Conservation (phyloP, 257 asterid genomes). For the Orobanche coerulescens region DNA sequence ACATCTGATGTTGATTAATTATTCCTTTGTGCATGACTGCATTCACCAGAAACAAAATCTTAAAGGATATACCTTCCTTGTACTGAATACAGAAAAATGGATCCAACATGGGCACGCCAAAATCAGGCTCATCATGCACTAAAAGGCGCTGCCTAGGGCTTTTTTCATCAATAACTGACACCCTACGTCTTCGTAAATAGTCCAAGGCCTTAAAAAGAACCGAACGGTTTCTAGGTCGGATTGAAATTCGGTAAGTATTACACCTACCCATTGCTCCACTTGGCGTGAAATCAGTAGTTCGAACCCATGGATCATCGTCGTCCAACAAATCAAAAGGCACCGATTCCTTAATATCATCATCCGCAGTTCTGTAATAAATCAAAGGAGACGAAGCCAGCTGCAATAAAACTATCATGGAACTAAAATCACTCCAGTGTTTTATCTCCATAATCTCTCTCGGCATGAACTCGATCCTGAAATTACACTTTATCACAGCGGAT, state of each 20-base stretch:
- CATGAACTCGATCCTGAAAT: slow-evolving; percentile 62
- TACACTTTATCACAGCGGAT: slow-evolving; percentile 49
- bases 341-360: slow-evolving; percentile 68
- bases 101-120: slow-evolving; percentile 42
- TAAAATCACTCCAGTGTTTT: slow-evolving; percentile 26
- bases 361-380: slow-evolving; percentile 74
- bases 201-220: slow-evolving; percentile 36
- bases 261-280: slow-evolving; percentile 85
- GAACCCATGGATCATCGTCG: slow-evolving; percentile 97
- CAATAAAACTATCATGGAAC: slow-evolving; percentile 38
- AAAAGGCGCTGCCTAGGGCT: slow-evolving; percentile 13
- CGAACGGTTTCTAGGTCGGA: slow-evolving; percentile 46
- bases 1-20: slow-evolving; percentile 77
- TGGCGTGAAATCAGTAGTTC: slow-evolving; percentile 70
- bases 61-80: slow-evolving; percentile 44
- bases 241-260: slow-evolving; percentile 54
- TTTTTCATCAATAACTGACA: slow-evolving; percentile 19
- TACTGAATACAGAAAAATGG: slow-evolving; percentile 60
- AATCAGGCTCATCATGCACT: slow-evolving; percentile 52
- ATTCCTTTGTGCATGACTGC: slow-evolving; percentile 76
- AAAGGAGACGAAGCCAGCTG: slow-evolving; percentile 74
- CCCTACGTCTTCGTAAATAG: slow-evolving; percentile 43
- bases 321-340: slow-evolving; percentile 74
- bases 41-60: slow-evolving; percentile 62
- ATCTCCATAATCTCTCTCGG: slow-evolving; percentile 62